Evolutionary conservation across 2,329 filamentous ascomycete genomes (phyloP), one percentile per base, ranked within the genome.

Genomic region (Trichoderma hamatum): DNA sequence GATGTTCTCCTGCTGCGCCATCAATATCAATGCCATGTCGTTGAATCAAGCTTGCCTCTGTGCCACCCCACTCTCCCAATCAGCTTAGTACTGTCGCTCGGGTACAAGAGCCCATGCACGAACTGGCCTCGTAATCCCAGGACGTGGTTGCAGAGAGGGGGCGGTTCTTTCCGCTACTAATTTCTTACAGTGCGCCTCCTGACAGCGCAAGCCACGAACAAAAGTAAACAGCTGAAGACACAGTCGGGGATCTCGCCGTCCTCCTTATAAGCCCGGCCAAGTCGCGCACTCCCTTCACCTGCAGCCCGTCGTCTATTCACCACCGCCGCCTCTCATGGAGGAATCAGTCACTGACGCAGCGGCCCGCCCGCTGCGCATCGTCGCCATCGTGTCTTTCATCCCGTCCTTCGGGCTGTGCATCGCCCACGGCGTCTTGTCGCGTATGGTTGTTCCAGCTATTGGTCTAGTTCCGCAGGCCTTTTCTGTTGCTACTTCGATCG

Each of bases 361-460:
- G 52, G 72, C 71, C 32, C 74, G 74, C 36, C 72, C 74, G 52
- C 74, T 81, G 52, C 81, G 81, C 69, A 74, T 77, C 64, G 69
- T 79, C 68, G 77, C 77, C 63, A 75, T 78, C 70, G 72, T 75
- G 61, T 77, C 76, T 66, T 81, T 82, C 70, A 39, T 82, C 34
- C 80, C 80, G 51, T 80, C 80, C 7, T 78, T 83, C 55, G 77
- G 79, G 3, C 76, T 82, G 21, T 79, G 79, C 70, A 71, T 83
- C 70, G 74, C 77, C 34, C 79, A 81, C 72, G 80, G 78, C 72
- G 73, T 78, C 56, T 72, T 81, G 64, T 80, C 80, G 30, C 63
- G 72, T 46, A 71, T 75, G 16, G 70, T 76, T 11, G 74, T 81
- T 43, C 81, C 81, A 16, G 80, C 79, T 9, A 74, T 81, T 58